phyloP scores from a whole-genome alignment of 495 filamentous ascomycete genomes.

The Aspergillus funiculosus region DNA sequence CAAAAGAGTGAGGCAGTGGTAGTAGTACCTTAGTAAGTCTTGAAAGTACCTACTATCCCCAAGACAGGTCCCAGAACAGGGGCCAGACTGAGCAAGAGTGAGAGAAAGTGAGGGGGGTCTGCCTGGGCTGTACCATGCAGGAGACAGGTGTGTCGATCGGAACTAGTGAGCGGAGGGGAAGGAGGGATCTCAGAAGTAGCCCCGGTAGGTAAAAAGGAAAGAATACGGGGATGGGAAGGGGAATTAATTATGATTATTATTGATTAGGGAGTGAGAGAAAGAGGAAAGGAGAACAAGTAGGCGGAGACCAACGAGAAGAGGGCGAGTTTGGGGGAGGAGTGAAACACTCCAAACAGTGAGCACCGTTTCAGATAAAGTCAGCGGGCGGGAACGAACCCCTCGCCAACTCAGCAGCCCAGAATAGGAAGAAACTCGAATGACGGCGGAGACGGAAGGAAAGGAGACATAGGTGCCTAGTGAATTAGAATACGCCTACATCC shows the following conservation, averaged over 20 bases:
- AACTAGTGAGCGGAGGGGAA: not conserved
- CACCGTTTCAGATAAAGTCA: slow-evolving; percentile 23
- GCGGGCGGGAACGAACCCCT: slow-evolving; percentile 11
- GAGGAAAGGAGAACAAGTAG: not conserved
- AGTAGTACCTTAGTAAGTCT: too few species aligned
- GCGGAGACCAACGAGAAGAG: not conserved
- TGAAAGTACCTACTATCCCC: too few species aligned
- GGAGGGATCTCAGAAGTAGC: not conserved
- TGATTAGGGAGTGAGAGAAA: not conserved
- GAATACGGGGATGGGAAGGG: not conserved
- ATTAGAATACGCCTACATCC: too few species aligned
- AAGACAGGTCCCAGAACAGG: slow-evolving; percentile 1
- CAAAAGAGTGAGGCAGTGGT: not conserved
- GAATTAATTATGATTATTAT: too few species aligned
- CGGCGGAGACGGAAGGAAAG: too few species aligned
- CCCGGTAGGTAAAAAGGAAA: slow-evolving; percentile 4
- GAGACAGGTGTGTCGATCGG: slow-evolving; percentile 13
- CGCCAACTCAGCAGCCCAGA: slow-evolving; percentile 10
- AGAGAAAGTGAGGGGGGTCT: slow-evolving; percentile 14
- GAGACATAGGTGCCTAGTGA: too few species aligned
- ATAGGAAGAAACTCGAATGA: not conserved
- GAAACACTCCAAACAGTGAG: slow-evolving; percentile 20
- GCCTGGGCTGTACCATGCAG: slow-evolving; percentile 12
- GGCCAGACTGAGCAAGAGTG: slow-evolving; percentile 10
- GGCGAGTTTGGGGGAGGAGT: slow-evolving; percentile 12